These are phyloP conservation scores for Apophysomyces elegans DNA, from an alignment of 371 early-diverging fungal genomes.

Conservation along the genomic window DNA sequence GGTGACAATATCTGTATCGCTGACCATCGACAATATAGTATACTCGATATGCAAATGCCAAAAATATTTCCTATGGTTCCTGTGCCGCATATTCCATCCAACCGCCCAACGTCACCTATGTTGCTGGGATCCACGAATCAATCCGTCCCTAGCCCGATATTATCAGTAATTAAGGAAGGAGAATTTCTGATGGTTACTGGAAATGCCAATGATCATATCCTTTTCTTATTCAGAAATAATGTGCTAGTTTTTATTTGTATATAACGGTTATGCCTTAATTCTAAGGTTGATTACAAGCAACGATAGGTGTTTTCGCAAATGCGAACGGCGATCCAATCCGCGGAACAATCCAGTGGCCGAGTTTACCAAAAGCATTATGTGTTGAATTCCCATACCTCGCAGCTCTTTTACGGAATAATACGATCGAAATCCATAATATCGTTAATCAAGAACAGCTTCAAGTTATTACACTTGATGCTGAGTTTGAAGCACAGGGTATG, in stretches of 20 bases:
- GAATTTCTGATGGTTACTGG: constrained; percentile 81
- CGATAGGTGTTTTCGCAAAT: constrained; percentile 79
- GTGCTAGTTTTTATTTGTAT: background rate
- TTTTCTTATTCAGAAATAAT: constrained; percentile 27
- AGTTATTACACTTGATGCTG: constrained; percentile 53
- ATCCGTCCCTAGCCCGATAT: constrained; percentile 58
- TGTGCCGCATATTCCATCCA: constrained; percentile 45
- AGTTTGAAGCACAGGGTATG: constrained; percentile 53
- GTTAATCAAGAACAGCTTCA: constrained; percentile 69
- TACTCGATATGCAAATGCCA: constrained; percentile 59
- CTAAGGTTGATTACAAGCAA: constrained; percentile 23
- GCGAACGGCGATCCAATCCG: constrained; percentile 73
- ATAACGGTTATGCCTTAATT: constrained; percentile 7
- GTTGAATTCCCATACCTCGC: constrained; percentile 82
- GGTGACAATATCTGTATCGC: constrained; percentile 67
- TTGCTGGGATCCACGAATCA: constrained; percentile 45
- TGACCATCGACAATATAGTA: constrained; percentile 65
- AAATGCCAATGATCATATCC: constrained; percentile 46
- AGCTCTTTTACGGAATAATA: constrained; percentile 69
- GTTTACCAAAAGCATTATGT: constrained; percentile 69
- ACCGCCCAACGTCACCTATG: constrained; percentile 27
- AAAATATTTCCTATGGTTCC: constrained; percentile 64
- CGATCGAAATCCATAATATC: constrained; percentile 79
- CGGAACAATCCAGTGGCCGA: constrained; percentile 80
- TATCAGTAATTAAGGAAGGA: constrained; percentile 61